Conservation (phyloP, 2,329 filamentous ascomycete genomes). For the Mycosphaerella sp. region DNA sequence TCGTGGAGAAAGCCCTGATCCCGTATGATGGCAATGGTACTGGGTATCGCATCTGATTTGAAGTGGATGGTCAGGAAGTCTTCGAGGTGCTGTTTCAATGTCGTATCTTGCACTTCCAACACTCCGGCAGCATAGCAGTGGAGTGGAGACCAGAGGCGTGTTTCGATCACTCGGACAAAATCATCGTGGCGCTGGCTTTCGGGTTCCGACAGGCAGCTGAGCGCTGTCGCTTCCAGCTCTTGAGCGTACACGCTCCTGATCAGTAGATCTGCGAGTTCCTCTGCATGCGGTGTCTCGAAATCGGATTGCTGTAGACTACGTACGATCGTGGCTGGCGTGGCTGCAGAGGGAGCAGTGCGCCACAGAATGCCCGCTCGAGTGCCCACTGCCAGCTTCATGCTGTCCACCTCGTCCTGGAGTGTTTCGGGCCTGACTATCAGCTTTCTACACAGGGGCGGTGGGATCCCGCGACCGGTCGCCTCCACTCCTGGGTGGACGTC, state of each 20-base stretch:
- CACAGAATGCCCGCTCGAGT: slow-evolving; percentile 11
- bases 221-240: slow-evolving; percentile 16
- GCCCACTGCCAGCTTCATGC: slow-evolving; percentile 6
- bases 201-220: slow-evolving; percentile 13
- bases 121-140: slow-evolving; percentile 27
- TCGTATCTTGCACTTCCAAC: slow-evolving; percentile 22
- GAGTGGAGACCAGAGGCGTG: slow-evolving; percentile 23
- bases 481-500: slow-evolving; percentile 2
- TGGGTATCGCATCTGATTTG: slow-evolving; percentile 23
- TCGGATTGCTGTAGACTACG: slow-evolving; percentile 11
- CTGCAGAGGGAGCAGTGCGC: slow-evolving; percentile 10
- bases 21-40: slow-evolving; percentile 11
- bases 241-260: slow-evolving; percentile 16
- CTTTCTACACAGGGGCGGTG: not conserved
- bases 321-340: slow-evolving; percentile 10
- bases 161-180: slow-evolving; percentile 17
- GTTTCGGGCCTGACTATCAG: slow-evolving; percentile 3
- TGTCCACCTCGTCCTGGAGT: slow-evolving; percentile 9
- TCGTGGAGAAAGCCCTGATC: slow-evolving; percentile 21
- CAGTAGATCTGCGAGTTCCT: slow-evolving; percentile 15
- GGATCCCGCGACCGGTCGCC: not conserved
- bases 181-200: slow-evolving; percentile 12
- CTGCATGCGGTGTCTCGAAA: slow-evolving; percentile 1
- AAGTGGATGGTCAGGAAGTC: slow-evolving; percentile 25
- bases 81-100: slow-evolving; percentile 27